These are phyloP conservation scores for Fagopyrum tataricum DNA, from an alignment of 148 eudicot genomes.

Conservation along the genomic window DNA sequence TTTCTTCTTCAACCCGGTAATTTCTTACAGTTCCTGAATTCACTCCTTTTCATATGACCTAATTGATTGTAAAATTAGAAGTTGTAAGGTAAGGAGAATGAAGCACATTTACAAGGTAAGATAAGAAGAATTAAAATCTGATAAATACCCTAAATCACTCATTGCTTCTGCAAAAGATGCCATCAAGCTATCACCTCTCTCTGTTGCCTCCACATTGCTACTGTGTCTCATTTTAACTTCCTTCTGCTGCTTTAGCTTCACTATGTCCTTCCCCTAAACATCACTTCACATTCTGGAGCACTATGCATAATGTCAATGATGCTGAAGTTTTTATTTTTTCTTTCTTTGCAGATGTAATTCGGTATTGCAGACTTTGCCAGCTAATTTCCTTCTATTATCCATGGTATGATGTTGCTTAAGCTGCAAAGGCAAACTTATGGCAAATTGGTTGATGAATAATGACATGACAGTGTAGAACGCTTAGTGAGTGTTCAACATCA, in stretches of 20 bases:
- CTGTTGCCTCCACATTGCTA: not conserved
- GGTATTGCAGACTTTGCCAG: slow-evolving; percentile 41
- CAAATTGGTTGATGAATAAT: too few species aligned
- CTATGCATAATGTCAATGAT: slow-evolving; percentile 11
- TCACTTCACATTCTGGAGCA: not conserved
- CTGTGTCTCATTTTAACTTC: not conserved
- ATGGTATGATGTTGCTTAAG: slow-evolving; percentile 26
- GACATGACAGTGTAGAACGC: too few species aligned
- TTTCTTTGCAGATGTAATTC: slow-evolving; percentile 41
- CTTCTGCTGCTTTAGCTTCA: not conserved
- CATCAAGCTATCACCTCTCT: not conserved
- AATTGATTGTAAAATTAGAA: not conserved
- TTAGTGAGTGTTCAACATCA: too few species aligned
- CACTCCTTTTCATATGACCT: not conserved
- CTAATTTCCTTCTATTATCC: slow-evolving; percentile 43
- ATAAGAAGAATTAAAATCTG: not conserved
- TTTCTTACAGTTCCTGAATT: not conserved
- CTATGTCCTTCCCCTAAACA: not conserved
- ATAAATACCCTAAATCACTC: not conserved
- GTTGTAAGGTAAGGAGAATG: not conserved
- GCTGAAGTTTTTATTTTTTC: slow-evolving; percentile 1
- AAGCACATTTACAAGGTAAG: not conserved
- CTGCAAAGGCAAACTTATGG: slow-evolving; percentile 1
- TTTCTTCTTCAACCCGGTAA: slow-evolving; percentile 24
- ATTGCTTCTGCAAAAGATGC: not conserved